Base-by-base conservation (phyloP, 495 filamentous ascomycete genomes). In the Penicillium canescens region DNA sequence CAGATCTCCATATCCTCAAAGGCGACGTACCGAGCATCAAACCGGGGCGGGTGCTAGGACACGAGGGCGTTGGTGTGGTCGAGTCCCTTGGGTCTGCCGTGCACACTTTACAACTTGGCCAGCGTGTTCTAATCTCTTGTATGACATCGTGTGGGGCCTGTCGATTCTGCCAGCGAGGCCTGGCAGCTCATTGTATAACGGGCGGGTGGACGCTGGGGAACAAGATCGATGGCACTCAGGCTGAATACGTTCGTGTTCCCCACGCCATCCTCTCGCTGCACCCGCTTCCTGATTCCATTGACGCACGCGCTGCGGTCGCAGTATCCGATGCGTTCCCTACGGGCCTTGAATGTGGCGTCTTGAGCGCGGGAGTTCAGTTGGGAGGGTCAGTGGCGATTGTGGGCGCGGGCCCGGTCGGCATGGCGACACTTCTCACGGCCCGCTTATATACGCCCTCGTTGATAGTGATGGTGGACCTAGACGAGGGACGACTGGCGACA, bases 61-160 rank as follows among this genome's bases (percentile, higher is more conserved):
- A 94, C 64, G 90, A 94, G 57, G 91, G 91, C 68, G 89, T 86
- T 61, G 90, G 90, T n/a, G 69, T 88, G 13, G 84, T 93, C 10
- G 87, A 92, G 18, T 66, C 78, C 14, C 74, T 91, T n/a, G 89
- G 89, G 2, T 58, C 78, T 0, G 78, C 58, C 0, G 84, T 90
- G 5, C 81, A 69, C 26, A 71, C 66, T 1, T 63, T 85, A 6
- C 49, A 48, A 3, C 62, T 70, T 31, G 71, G 77, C 39, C 70
- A 80, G 31, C 60, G 60, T 2, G 76, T 79, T 6, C 35, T 81
- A 13, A 74, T 78, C 38, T 66, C 69, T 14, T 74, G 68, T 46
- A 73, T 78, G 57, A 67, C 62, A 7, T 61, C 65, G 9, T 77
- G 74, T 50, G 74, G 66, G 2, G 61, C 62, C 6, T 80, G 78